These are phyloP conservation scores for Quaeritorhiza haematococci DNA, from an alignment of 371 early-diverging fungal genomes.

Conservation along the genomic window DNA sequence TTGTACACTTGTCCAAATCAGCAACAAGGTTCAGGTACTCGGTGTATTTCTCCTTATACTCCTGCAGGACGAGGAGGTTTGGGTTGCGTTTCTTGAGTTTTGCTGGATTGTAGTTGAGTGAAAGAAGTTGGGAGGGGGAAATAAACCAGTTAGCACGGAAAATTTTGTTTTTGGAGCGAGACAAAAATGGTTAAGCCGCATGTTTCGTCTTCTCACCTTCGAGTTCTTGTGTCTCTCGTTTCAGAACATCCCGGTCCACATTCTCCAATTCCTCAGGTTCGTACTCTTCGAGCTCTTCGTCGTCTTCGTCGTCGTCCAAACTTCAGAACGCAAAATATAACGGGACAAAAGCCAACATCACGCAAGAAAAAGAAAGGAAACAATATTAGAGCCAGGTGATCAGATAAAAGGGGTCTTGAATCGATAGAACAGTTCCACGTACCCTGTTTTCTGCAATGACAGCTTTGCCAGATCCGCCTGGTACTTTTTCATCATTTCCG, in stretches of 20 bases:
- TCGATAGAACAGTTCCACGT: no score
- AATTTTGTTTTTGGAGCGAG: constrained; percentile 2
- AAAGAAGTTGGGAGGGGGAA: no score
- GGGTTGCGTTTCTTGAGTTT: constrained; percentile 70
- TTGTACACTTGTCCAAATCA: constrained; percentile 74
- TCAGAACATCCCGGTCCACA: constrained; percentile 50
- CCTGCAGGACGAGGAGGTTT: constrained; percentile 81
- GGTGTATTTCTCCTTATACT: constrained; percentile 74
- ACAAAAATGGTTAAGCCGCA: not conserved
- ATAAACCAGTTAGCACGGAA: no score
- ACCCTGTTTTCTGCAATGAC: constrained; percentile 59
- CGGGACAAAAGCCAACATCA: not conserved
- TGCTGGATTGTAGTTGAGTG: constrained; percentile 28
- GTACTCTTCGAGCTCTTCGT: constrained; percentile 40
- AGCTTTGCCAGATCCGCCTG: constrained; percentile 30
- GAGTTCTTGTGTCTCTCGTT: constrained; percentile 38
- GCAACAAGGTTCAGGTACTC: constrained; percentile 65
- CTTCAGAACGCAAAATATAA: constrained; percentile 7
- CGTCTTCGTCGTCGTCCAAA: constrained; percentile 30
- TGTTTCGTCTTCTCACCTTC: constrained; percentile 11
- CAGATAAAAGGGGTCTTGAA: no score
- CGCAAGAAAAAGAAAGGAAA: no score
- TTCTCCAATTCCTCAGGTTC: constrained; percentile 53
- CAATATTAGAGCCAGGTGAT: not conserved
- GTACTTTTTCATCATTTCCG: constrained; percentile 4